phyloP scores from a whole-genome alignment of 2,329 filamentous ascomycete genomes.

The Nigrospora oryzae region DNA sequence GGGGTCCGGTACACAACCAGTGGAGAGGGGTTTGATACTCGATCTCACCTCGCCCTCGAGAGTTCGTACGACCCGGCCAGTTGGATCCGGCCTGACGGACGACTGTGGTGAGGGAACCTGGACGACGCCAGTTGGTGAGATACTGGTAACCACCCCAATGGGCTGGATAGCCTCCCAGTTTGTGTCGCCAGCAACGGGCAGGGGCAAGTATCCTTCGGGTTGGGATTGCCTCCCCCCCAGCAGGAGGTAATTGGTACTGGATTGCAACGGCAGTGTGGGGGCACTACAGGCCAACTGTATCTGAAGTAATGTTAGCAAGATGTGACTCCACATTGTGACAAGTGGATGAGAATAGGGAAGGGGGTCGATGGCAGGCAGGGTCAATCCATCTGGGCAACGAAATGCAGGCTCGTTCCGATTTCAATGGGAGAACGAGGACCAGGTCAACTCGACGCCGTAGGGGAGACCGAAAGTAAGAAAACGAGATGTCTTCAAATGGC shows the following conservation, averaged over 20 bases:
- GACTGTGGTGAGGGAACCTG: constrained; percentile 23
- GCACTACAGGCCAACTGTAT: neutral
- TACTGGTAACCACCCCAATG: constrained; percentile 21
- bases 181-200: constrained; percentile 5
- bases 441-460: no score
- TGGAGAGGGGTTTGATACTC: constrained; percentile 16
- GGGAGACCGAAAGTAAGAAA: no score
- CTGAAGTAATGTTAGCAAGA: neutral
- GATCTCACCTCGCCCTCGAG: constrained; percentile 18
- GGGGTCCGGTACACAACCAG: constrained; percentile 24
- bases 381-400: no score
- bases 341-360: neutral
- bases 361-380: neutral
- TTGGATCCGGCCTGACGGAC: constrained; percentile 18
- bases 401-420: no score
- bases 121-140: constrained; percentile 18
- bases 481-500: no score
- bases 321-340: neutral
- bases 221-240: no score
- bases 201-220: constrained; percentile 7
- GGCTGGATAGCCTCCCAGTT: constrained; percentile 14
- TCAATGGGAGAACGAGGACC: no score
- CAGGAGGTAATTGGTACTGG: no score
- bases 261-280: neutral
- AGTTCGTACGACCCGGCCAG: constrained; percentile 21